A percentile compares a stretch with the other conserved stretches of the same genome.
Evolutionary conservation across 768 basidiomycete genomes (phyloP).

Genomic region (Auricularia sp.): DNA sequence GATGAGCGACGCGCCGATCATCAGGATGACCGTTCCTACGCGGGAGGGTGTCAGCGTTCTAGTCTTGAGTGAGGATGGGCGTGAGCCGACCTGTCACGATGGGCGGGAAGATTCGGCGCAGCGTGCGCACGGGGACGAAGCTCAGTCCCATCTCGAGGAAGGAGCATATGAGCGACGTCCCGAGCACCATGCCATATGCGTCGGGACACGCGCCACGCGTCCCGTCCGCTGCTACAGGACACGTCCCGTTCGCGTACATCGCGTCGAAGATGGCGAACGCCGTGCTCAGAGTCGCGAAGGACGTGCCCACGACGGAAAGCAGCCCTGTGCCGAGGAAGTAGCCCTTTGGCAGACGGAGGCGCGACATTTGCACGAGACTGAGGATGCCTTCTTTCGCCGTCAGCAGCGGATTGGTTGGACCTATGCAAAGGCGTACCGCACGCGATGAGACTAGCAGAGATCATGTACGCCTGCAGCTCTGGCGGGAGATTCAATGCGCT

Average conservation of each 20-base stretch:
- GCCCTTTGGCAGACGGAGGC: constrained; percentile 46
- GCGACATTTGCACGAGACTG: constrained; percentile 71
- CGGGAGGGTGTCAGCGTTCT: too few relatives aligned
- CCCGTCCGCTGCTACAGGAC: constrained; percentile 57
- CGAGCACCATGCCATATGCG: constrained; percentile 70
- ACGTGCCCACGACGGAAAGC: constrained; percentile 72
- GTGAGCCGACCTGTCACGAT: too few relatives aligned
- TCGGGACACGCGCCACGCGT: constrained; percentile 60
- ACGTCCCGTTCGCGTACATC: constrained; percentile 74
- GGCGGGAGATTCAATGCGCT: constrained; percentile 49
- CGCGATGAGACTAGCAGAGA: constrained; percentile 73
- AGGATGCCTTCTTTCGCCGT: constrained; percentile 44
- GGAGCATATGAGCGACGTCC: constrained; percentile 32
- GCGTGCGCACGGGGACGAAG: constrained; percentile 54
- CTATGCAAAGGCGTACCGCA: too few relatives aligned
- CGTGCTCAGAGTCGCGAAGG: constrained; percentile 68
- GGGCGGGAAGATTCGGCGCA: constrained; percentile 68
- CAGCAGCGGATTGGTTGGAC: too few relatives aligned
- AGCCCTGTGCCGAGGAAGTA: constrained; percentile 76
- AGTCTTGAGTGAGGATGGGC: too few relatives aligned
- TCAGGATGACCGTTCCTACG: constrained; percentile 70
- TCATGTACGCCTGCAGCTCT: constrained; percentile 60
- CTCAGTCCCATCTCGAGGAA: constrained; percentile 74
- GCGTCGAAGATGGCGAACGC: constrained; percentile 63
- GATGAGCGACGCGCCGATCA: constrained; percentile 72